Evolutionary conservation across 441 rosid species (phyloP), one percentile per base, ranked within the genome.

Genomic region (Capsella rubella): DNA sequence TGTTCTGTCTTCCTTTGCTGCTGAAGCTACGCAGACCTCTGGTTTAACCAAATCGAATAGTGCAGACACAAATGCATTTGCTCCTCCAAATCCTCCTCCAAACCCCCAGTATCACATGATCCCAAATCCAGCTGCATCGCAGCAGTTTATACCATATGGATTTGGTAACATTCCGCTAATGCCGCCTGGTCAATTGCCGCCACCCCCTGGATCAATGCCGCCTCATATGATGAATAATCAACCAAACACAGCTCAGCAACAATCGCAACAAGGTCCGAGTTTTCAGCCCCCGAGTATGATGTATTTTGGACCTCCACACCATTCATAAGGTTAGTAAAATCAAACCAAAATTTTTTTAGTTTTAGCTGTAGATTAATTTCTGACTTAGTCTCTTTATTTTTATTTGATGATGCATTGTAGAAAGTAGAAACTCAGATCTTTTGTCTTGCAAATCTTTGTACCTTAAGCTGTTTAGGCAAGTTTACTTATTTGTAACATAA

Each of bases 1-100:
- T 14, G 93, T 93, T 72, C 88, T 93, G 39, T 93, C 97, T 13
- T 78, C 97, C 11, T 86, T 93, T 66, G 98, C 98, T 15, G 98
- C 96, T 1, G 87, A 93, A 78, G 95, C 88, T 73, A 92, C 97
- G 34, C 86, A 87, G 73, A 84, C 69, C 59, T 85, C 84, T 6
- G 84, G 82, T 35, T 69, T 88, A 53, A 56, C 78, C 0, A 83
- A 83, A 71, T 58, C 88, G 3, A 88, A 84, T 1, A 78, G 68
- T 12, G 60, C 88, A 67, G 91, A 86, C 77, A 56, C 86, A 11
- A 81, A 63, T 28, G 63, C 75, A 52, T 80, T 90, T 59, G 61
- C 74, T 67, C 77, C 84, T 54, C 37, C 64, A 5, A 55, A 56
- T 29, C 71, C 74, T 67, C 77, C 84, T 54, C 37, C 64, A 5